Base-by-base conservation (phyloP, 345 rosid genomes). In the Eucalyptus marginata region DNA sequence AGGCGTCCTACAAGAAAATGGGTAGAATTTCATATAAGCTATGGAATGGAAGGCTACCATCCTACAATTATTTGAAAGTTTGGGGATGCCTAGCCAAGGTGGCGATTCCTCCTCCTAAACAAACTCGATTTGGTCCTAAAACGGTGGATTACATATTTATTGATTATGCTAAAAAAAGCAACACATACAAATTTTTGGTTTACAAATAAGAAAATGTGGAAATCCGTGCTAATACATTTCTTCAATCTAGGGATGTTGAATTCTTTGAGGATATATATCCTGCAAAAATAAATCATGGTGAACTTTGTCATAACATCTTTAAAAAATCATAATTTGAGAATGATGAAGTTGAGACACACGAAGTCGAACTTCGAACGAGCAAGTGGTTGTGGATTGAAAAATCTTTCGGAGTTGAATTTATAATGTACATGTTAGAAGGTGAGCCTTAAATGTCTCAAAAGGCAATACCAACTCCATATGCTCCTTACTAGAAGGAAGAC, bases 181-280 rank as follows among this genome's bases (percentile, higher is more conserved):
- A 51, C 0, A 1, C 0, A 51, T 51, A 51, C 4, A 0, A 0
- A 0, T 17, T 17, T 51, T 51, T 17, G 56, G 1, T 51, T 51
- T 0, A 51, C 22, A 1, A 52, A 52, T 52, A 52, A 0, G 24
- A 52, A 52, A 52, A 52, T 17, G 56, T 8, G 2, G 4, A 52
- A 52, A 17, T 52, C 0, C 56, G 17, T 52, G 56, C 8, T 17
- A 17, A 6, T 0, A 51, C 56, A 3, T 0, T 51, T 0, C 22
- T 1, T 0, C 0, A 50, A 51, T 51, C 0, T 0, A 51, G 9
- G 54, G 56, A 51, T 52, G 22, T 18, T 0, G 0, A 52, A 52
- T 52, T 52, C 56, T 7, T 17, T 52, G 8, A 17, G 56, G 56
- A 52, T 52, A 18, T 52, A 18, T 52, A 52, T 52, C 10, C 2